phyloP scores from a whole-genome alignment of 805 yeast genomes.

The Starmerella asiatica region DNA sequence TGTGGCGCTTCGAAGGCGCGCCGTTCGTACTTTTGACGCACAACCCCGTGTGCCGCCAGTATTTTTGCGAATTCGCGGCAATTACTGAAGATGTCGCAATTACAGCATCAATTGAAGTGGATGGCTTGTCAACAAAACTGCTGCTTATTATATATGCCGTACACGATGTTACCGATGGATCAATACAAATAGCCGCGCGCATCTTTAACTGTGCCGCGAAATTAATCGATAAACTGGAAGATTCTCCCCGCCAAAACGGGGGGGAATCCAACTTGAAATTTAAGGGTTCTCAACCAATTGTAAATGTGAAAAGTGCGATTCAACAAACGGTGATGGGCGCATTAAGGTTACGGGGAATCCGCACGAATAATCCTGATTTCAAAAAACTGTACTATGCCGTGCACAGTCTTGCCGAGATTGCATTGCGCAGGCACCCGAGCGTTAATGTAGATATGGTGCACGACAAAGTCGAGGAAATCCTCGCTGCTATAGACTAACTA shows the following conservation, averaged over 20 bases:
- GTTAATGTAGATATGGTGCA: conserved; percentile 11
- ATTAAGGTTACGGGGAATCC: conserved; percentile 27
- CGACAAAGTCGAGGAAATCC: conserved; percentile 19
- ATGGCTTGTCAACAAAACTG: not conserved
- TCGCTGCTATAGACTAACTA: conserved; percentile 13
- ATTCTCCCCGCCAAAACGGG: too few species aligned
- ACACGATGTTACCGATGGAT: conserved; percentile 1
- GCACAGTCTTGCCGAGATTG: conserved; percentile 21
- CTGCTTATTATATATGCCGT: conserved; percentile 13
- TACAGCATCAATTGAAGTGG: not conserved
- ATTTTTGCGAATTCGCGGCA: conserved; percentile 16
- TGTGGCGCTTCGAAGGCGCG: conserved; percentile 17
- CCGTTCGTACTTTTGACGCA: conserved; percentile 15
- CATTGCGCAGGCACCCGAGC: conserved; percentile 20
- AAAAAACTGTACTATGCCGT: conserved; percentile 23
- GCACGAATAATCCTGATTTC: conserved; percentile 22
- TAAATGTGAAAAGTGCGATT: conserved; percentile 12
- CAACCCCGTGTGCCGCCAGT: conserved; percentile 5
- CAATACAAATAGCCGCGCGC: conserved; percentile 11
- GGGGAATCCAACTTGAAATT: too few species aligned
- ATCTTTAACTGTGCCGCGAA: too few species aligned
- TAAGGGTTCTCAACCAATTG: too few species aligned
- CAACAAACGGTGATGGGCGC: conserved; percentile 27
- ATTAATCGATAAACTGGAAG: too few species aligned
- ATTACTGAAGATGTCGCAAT: not conserved